Base-by-base conservation (phyloP, 2,329 filamentous ascomycete species). In the Claviceps sorghi region DNA sequence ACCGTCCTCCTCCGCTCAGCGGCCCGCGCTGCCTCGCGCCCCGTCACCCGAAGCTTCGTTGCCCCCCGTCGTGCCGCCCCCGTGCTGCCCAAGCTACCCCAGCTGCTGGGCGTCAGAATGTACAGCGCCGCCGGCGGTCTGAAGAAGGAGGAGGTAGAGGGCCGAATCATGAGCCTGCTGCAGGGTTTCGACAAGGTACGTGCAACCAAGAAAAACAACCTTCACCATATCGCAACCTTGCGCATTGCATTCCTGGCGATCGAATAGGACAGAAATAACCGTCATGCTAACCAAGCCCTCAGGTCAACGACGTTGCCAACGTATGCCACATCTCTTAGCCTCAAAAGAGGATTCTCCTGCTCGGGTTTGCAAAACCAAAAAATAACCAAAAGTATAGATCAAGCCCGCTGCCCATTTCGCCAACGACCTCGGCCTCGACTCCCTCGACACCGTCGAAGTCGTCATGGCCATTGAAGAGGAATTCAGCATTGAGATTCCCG, bases 381-480 rank as follows among this genome's bases (percentile, higher is more conserved):
- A 38, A n/a, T 38, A 38, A 38, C 36, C 36, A 38, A 17, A 38
- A 62, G 50, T 54, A 52, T 57, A 97, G 91, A 88, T 98, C 68
- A 88, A 83, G 65, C 73, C 80, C 58, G 77, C 75, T 51, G 84
- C 91, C 54, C 90, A 97, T 80, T 98, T 98, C 74, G 80, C 88
- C 67, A 97, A 96, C 71, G 91, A 98, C 73, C 86, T 98, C 58
- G 93, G 90, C 59, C 78, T 98, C 64, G 93, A 98, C 77, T 94
- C 86, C 74, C 80, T 98, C 71, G 93, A 98, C 71, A 96, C 93
- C 58, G 93, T 98, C 58, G 93, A 98, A 79, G 93, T 98, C 60
- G 93, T 98, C 64, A 98, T 98, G 93, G 93, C 93, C 60, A 97
- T 98, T 73, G 93, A 98, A 80, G 93, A 98, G 74, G 76, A 83